These are phyloP conservation scores for Clonostachys rhizophaga DNA, from an alignment of 2,329 filamentous ascomycete species.

Conservation along the genomic window DNA sequence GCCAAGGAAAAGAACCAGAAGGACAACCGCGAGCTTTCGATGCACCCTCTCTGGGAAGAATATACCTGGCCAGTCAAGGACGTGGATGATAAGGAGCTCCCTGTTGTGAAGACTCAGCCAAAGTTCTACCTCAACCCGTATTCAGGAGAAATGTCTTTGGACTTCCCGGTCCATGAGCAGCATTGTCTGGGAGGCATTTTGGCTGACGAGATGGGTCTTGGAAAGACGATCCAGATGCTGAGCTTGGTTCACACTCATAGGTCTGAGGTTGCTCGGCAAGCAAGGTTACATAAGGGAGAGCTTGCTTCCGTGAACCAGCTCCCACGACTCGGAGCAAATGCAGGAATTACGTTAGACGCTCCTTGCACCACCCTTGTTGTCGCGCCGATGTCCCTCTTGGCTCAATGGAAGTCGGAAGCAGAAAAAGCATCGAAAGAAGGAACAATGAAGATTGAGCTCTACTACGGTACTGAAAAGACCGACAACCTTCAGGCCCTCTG, in stretches of 20 bases:
- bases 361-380: slow-evolving; percentile 90
- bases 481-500: slow-evolving; percentile 76
- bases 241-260: slow-evolving; percentile 84
- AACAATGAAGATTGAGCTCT: slow-evolving; percentile 78
- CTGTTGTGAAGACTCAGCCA: slow-evolving; percentile 57
- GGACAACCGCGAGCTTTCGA: slow-evolving; percentile 68
- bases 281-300: slow-evolving; percentile 19
- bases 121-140: slow-evolving; percentile 97
- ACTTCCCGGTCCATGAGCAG: slow-evolving; percentile 91
- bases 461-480: slow-evolving; percentile 85
- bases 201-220: slow-evolving; percentile 95
- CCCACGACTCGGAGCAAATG: slow-evolving; percentile 54
- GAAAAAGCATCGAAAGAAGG: slow-evolving; percentile 84
- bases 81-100: slow-evolving; percentile 74
- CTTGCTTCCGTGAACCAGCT: slow-evolving; percentile 52
- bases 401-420: slow-evolving; percentile 95
- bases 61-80: slow-evolving; percentile 88
- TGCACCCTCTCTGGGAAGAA: slow-evolving; percentile 98
- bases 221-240: slow-evolving; percentile 98
- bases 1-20: slow-evolving; percentile 82
- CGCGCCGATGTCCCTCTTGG: slow-evolving; percentile 94
- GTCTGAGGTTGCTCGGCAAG: slow-evolving; percentile 43
- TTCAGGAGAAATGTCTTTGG: slow-evolving; percentile 85
- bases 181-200: slow-evolving; percentile 90
- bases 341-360: slow-evolving; percentile 57